Evolutionary conservation across 805 yeast genomes (phyloP).

Genomic region (Saturnispora ahearnii): DNA sequence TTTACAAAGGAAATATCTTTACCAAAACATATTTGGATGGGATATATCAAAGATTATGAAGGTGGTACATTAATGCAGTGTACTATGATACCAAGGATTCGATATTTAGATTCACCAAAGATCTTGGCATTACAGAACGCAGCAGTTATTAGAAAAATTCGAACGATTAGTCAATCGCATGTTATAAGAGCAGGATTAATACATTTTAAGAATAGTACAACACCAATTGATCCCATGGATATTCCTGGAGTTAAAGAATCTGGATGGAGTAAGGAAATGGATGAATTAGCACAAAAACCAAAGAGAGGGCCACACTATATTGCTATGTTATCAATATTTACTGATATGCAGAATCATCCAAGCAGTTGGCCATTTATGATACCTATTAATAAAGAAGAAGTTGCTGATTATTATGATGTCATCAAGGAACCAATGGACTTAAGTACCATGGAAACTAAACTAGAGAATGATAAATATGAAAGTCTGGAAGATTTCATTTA

Average conservation of each 20-base stretch:
- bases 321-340: conserved; percentile 78
- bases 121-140: conserved; percentile 84
- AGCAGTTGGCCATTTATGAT: conserved; percentile 97
- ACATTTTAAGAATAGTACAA: conserved; percentile 47
- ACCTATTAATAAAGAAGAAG: conserved; percentile 90
- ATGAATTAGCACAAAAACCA: conserved; percentile 89
- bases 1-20: conserved; percentile 90
- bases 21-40: conserved; percentile 89
- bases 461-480: conserved; percentile 87
- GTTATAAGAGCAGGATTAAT: conserved; percentile 74
- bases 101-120: conserved; percentile 84
- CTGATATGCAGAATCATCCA: conserved; percentile 89
- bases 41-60: conserved; percentile 96
- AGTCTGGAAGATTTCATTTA: conserved; percentile 85
- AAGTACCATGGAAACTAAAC: conserved; percentile 87
- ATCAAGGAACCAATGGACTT: conserved; percentile 98
- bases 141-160: conserved; percentile 77
- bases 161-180: conserved; percentile 70
- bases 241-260: conserved; percentile 90
- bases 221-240: conserved; percentile 63
- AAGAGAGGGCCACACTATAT: conserved; percentile 92
- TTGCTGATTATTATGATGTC: conserved; percentile 91
- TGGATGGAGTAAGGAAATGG: conserved; percentile 99
- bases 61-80: conserved; percentile 99
- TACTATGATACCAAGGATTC: conserved; percentile 77